Evolutionary conservation across 176 grass and related monocot genomes (phyloP).

Genomic region (Lolium rigidum): DNA sequence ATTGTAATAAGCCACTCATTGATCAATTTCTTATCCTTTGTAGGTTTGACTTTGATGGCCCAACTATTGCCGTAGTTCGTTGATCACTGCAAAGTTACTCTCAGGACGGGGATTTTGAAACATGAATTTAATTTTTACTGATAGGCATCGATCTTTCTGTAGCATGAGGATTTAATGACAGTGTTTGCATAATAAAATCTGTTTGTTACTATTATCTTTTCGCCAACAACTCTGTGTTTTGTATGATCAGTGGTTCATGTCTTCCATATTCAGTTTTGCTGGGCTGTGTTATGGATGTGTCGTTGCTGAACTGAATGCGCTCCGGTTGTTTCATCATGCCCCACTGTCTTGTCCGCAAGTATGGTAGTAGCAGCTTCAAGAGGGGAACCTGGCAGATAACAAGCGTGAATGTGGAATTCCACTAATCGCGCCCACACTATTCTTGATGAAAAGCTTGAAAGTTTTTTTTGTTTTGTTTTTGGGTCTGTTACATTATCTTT

Average conservation of each 20-base stretch:
- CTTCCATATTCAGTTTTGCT: not conserved
- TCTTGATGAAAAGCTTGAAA: no score
- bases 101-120: not conserved
- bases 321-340: not conserved
- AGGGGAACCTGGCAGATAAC: not conserved
- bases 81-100: constrained; percentile 7
- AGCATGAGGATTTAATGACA: not conserved
- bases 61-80: not conserved
- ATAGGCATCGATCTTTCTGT: not conserved
- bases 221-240: not conserved
- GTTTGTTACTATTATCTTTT: not conserved
- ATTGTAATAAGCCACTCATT: not conserved
- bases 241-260: not conserved
- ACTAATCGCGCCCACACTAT: no score
- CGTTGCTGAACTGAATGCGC: not conserved
- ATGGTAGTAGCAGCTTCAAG: not conserved
- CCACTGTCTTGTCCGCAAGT: not conserved
- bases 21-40: constrained; percentile 3
- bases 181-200: not conserved
- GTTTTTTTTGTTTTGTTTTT: no score
- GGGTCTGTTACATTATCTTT: no score
- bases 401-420: not conserved
- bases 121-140: constrained; percentile 16
- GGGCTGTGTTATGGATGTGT: not conserved
- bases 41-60: constrained; percentile 27